These are phyloP conservation scores for Candida sanyaensis DNA, from an alignment of 1,139 yeast genomes.

Conservation along the genomic window DNA sequence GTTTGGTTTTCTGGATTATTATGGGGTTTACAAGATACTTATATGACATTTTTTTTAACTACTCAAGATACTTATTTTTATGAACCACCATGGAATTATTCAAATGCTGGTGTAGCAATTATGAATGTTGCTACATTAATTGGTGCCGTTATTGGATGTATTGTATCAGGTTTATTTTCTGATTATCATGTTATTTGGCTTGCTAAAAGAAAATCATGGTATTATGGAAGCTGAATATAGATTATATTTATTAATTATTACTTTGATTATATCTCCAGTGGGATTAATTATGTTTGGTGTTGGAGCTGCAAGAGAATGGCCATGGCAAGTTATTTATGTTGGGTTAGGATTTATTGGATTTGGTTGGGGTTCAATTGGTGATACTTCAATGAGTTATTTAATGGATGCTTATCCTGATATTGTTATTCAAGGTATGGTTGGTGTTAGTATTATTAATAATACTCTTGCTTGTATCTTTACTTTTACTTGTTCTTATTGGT, in stretches of 20 bases:
- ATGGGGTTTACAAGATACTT: conserved; percentile 87
- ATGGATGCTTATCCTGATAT: conserved; percentile 74
- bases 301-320: conserved; percentile 65
- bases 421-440: conserved; percentile 85
- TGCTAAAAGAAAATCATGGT: conserved; percentile 71
- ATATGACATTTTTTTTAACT: conserved; percentile 76
- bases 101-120: conserved; percentile 67
- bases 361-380: conserved; percentile 77
- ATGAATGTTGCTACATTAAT: conserved; percentile 83
- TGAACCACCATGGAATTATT: conserved; percentile 69
- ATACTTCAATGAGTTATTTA: conserved; percentile 68
- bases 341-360: conserved; percentile 72
- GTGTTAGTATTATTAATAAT: conserved; percentile 80
- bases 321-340: conserved; percentile 64
- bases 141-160: conserved; percentile 82
- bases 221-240: conserved; percentile 79
- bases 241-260: conserved; percentile 66
- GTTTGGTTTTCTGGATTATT: conserved; percentile 78
- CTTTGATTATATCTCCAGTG: conserved; percentile 69
- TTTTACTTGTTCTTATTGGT: conserved; percentile 74
- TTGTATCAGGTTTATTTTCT: conserved; percentile 72
- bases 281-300: conserved; percentile 82
- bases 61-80: conserved; percentile 75
- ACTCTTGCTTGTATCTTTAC: conserved; percentile 77
- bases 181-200: conserved; percentile 74